Evolutionary conservation across 257 asterid genomes (phyloP), one percentile per base, ranked within the genome.

Genomic region (Pogostemon cablin): DNA sequence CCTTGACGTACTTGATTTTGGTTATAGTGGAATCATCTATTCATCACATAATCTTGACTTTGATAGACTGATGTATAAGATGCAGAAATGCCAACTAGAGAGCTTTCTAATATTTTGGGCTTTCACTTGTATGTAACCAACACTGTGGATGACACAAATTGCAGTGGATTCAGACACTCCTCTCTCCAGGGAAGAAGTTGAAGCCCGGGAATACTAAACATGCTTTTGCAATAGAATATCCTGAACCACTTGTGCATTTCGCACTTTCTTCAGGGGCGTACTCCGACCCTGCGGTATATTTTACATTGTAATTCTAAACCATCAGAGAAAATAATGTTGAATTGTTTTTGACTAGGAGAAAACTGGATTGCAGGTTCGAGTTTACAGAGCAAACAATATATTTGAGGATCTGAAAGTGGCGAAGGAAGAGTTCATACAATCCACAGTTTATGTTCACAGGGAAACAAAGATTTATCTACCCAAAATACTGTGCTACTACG

Each of bases 181-280:
- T 90, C 63, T 86, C 93, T 72, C 96, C 98, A 2, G 90, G 92
- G 46, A 93, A 84, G 87, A 90, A 83, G 86, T 77, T 83, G 69
- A 83, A 77, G 84, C 54, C 71, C 4, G 93, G 86, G 76, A 81
- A 72, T 32, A 69, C 79, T 2, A 79, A 77, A 60, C 98, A 92
- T 63, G 75, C 80, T 56, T 90, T 75, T 43, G 89, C 91, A 47
- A 89, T 92, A 35, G 97, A 92, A 69, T 88, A 90, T 79, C 88
- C 96, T 1, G 98, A 92, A 68, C 93, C 96, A 47, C 90, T 87
- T 32, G 93, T 87, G 71, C 96, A 92, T 79, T 93, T 90, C 55
- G 97, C 93, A 0, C 89, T 93, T 46, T 88, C 86, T 74, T 88
- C 95, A 0, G 98, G 98, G 58, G 82, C 93, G 52, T 81, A 81